Percentiles rank a stretch among this genome's conserved stretches.
Conservation (phyloP, 2,329 filamentous ascomycete species). For the Trichophyton benhamiae region DNA sequence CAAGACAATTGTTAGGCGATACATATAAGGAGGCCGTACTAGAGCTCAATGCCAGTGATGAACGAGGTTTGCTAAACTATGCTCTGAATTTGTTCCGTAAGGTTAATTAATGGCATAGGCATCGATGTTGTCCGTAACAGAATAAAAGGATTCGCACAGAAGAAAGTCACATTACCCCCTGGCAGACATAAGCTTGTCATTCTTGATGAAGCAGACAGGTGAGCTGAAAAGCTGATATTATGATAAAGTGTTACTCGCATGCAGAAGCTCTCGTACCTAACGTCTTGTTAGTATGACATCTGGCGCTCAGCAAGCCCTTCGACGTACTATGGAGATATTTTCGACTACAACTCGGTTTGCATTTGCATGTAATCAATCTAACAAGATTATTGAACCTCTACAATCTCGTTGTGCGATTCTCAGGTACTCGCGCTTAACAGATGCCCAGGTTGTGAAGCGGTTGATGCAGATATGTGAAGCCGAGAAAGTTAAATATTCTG, state of each 20-base stretch:
- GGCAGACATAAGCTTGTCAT: constrained; percentile 95
- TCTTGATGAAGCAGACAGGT: constrained; percentile 88
- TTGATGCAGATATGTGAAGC: constrained; percentile 85
- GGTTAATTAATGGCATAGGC: constrained; percentile 36
- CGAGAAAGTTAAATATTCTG: constrained; percentile 78
- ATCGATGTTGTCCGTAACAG: constrained; percentile 95
- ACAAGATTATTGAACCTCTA: constrained; percentile 98
- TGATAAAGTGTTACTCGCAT: background rate
- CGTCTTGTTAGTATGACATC: constrained; percentile 65
- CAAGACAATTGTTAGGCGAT: constrained; percentile 79
- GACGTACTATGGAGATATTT: constrained; percentile 98
- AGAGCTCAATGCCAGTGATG: constrained; percentile 91
- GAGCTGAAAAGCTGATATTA: background rate
- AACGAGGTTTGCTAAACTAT: constrained; percentile 49
- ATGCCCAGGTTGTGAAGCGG: constrained; percentile 82
- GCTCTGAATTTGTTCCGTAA: background rate
- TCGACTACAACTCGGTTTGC: constrained; percentile 92
- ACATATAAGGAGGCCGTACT: constrained; percentile 95
- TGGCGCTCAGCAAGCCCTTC: constrained; percentile 86
- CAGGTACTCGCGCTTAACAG: constrained; percentile 81
- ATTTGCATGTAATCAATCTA: constrained; percentile 96
- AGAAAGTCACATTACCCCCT: constrained; percentile 87
- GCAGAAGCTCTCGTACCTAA: background rate
- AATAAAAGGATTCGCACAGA: constrained; percentile 97
- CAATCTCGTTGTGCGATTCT: constrained; percentile 95